These are phyloP conservation scores for Pythium utonaiense DNA, from an alignment of 352 stramenopile genomes.

Conservation along the genomic window DNA sequence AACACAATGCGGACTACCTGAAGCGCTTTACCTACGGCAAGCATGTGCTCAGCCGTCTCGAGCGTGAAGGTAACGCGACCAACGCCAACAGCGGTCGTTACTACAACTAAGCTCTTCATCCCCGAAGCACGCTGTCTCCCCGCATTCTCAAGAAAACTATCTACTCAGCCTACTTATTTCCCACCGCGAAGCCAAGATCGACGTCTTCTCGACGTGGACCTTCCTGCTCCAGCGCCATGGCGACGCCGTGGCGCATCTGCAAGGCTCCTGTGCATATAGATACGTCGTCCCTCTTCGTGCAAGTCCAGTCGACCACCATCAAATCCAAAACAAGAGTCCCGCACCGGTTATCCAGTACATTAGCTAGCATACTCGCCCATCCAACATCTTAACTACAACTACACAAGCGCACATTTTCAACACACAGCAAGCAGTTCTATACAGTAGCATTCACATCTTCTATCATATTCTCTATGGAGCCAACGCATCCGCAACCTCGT, in stretches of 20 bases:
- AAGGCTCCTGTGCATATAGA: slow-evolving; percentile 27
- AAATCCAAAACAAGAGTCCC: slow-evolving; percentile 11
- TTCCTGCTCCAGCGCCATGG: background rate
- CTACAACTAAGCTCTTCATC: slow-evolving; percentile 19
- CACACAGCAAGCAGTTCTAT: background rate
- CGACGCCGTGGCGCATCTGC: background rate
- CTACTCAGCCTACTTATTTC: background rate
- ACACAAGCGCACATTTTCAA: background rate
- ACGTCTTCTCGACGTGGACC: background rate
- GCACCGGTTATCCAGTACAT: slow-evolving; percentile 1
- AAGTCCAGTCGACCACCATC: slow-evolving; percentile 20
- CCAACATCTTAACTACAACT: background rate
- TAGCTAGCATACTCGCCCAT: background rate
- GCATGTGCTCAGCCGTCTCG: slow-evolving; percentile 88
- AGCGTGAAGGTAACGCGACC: slow-evolving; percentile 33
- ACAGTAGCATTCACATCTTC: background rate
- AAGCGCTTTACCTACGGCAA: slow-evolving; percentile 92
- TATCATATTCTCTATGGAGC: background rate
- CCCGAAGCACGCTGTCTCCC: background rate
- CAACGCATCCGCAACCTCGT: slow-evolving; percentile 47
- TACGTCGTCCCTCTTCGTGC: slow-evolving; percentile 8
- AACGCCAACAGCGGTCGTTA: slow-evolving; percentile 6
- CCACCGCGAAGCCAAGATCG: background rate
- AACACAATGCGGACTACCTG: slow-evolving; percentile 87
- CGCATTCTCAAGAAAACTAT: background rate